Evolutionary conservation across 331 rosid genomes (phyloP), one percentile per base, ranked within the genome.

Genomic region (Rosa hybrid): DNA sequence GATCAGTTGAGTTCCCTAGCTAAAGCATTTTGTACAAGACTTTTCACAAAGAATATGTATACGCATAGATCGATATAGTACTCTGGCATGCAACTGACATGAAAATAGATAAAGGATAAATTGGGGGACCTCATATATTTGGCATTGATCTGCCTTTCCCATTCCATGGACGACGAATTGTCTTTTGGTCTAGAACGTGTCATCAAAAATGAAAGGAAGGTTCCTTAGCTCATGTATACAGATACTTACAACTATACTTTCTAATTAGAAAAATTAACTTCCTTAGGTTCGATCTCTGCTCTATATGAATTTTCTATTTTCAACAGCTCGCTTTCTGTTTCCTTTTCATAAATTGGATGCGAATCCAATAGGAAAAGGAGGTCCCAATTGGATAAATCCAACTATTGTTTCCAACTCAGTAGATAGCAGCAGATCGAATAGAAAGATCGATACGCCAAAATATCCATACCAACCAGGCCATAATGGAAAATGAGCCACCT

Each of bases 321-420:
- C 12, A 12, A 17, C 39, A 12, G 4, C 41, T 12, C 2, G 62
- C 23, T 71, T 21, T 85, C 30, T 34, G 42, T 73, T 30, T 82
- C 84, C 65, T 34, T 82, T 86, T 83, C 79, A 30, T 75, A 80
- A 89, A 87, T 86, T 86, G 81, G 92, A 84, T 84, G 83, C 91
- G 85, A 77, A 86, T 88, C 84, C 49, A 18, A 56, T 16, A 76
- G 30, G 39, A 72, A 80, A 87, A 80, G 77, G 78, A 79, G 90
- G 89, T 92, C 92, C 91, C 92, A 87, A 88, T 50, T 84, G 96
- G 96, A 91, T 89, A 91, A 78, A 87, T 76, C 80, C 92, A 86
- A 82, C 87, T 83, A 71, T 82, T 76, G 83, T 72, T 82, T 86
- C 90, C 89, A 84, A 87, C 89, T 80, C 76, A 83, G 83, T 78